Percentiles rank a stretch among this genome's conserved stretches.
Conservation (phyloP, 1,284 basidiomycete species). For the Porogramme epimiltina region DNA sequence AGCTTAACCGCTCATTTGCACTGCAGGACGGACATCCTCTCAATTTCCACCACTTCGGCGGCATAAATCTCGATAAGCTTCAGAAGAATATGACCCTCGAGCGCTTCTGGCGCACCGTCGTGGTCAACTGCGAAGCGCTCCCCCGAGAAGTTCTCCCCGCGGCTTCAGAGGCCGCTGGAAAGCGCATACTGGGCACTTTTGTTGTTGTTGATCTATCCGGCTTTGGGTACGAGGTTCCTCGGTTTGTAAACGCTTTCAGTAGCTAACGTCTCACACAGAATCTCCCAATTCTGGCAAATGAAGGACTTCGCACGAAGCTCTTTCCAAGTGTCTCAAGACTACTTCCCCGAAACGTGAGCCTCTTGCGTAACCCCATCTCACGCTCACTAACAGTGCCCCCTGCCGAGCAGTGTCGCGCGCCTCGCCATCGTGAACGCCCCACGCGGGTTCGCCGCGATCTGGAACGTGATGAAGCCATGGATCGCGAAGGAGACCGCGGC, state of each 20-base stretch:
- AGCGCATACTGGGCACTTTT: conserved; percentile 50
- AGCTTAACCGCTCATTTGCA: background rate
- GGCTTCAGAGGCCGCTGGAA: conserved; percentile 52
- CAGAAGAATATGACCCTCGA: conserved; percentile 63
- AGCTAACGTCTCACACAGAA: conserved; percentile 33
- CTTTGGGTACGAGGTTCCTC: conserved; percentile 51
- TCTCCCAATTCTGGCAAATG: conserved; percentile 75
- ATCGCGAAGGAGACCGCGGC: conserved; percentile 68
- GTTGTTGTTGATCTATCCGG: conserved; percentile 70
- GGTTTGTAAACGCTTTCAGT: background rate
- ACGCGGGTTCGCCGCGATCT: conserved; percentile 68
- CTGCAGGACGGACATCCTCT: conserved; percentile 67
- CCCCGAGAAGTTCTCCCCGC: conserved; percentile 70
- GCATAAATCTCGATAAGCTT: conserved; percentile 60
- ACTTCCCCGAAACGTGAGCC: conserved; percentile 72
- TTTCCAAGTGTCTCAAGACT: conserved; percentile 76
- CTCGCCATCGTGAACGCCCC: conserved; percentile 72
- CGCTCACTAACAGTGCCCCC: background rate
- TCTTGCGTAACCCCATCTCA: background rate
- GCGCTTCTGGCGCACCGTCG: conserved; percentile 61
- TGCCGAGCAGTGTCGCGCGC: conserved; percentile 58
- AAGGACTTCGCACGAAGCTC: conserved; percentile 57
- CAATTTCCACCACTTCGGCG: conserved; percentile 64
- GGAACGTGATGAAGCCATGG: conserved; percentile 69
- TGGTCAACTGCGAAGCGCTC: conserved; percentile 64